phyloP scores from a whole-genome alignment of 2,329 filamentous ascomycete genomes.

The Calonectria ilicicola region DNA sequence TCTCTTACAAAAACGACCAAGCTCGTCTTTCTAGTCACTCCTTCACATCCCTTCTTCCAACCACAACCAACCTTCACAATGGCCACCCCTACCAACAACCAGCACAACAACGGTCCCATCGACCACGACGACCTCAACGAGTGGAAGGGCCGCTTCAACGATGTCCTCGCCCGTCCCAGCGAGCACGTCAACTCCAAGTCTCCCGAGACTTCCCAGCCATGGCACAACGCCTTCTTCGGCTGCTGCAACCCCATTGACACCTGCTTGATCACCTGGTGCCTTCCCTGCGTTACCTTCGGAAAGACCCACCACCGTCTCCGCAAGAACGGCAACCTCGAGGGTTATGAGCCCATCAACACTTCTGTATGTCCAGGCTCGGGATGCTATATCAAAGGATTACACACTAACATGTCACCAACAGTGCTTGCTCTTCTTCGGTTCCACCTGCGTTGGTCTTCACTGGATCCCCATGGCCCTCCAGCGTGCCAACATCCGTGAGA shows the following conservation, averaged over 20 bases:
- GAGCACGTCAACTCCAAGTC: constrained; percentile 58
- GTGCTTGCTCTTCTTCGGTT: constrained; percentile 59
- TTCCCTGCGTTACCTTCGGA: constrained; percentile 62
- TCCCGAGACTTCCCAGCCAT: constrained; percentile 50
- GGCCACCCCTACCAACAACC: constrained; percentile 28
- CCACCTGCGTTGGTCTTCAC: constrained; percentile 53
- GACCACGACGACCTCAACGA: constrained; percentile 57
- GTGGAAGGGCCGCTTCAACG: constrained; percentile 59
- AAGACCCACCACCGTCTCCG: constrained; percentile 60
- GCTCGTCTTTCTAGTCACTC: constrained; percentile 17
- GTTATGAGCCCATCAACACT: constrained; percentile 60
- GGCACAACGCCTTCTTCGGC: constrained; percentile 55
- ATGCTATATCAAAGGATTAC: neutral
- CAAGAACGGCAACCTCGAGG: constrained; percentile 54
- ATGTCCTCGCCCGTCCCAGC: constrained; percentile 54
- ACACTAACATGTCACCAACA: constrained; percentile 29
- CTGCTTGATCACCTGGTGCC: constrained; percentile 58
- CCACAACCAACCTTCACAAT: constrained; percentile 23
- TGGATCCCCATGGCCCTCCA: constrained; percentile 59
- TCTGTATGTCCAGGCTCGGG: constrained; percentile 49
- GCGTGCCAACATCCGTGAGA: constrained; percentile 57
- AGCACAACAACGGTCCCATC: constrained; percentile 49
- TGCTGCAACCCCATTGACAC: constrained; percentile 59
- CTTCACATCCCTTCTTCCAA: neutral
- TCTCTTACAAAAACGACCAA: constrained; percentile 7